A percentile compares a stretch with the other conserved stretches of the same genome.
Evolutionary conservation across 1,284 basidiomycete species (phyloP).

Genomic region (Ustilago crameri): DNA sequence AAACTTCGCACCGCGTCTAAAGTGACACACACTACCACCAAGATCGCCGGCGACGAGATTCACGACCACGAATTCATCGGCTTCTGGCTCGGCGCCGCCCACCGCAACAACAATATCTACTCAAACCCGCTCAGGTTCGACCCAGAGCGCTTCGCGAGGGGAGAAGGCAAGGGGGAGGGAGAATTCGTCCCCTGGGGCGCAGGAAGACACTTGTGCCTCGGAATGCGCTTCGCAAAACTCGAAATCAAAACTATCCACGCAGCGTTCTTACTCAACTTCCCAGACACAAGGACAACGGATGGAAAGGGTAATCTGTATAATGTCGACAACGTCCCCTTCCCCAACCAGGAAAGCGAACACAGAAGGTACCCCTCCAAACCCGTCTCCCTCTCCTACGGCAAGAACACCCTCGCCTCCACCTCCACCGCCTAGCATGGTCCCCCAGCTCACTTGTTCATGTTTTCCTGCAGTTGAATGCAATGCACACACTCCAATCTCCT

Average conservation of each 20-base stretch:
- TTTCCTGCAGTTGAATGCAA: no score
- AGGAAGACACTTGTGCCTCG: constrained; percentile 47
- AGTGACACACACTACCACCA: constrained; percentile 17
- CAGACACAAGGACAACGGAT: constrained; percentile 17
- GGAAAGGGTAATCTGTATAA: constrained; percentile 8
- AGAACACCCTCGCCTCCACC: constrained; percentile 12
- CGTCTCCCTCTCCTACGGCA: constrained; percentile 21
- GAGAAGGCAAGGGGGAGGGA: constrained; percentile 40
- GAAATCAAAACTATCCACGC: constrained; percentile 42
- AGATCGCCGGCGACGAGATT: constrained; percentile 28
- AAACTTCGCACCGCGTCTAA: constrained; percentile 27
- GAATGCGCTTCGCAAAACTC: constrained; percentile 52
- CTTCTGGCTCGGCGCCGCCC: constrained; percentile 45
- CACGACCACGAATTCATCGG: constrained; percentile 32
- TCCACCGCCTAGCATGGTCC: constrained; percentile 1
- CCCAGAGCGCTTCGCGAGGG: constrained; percentile 37
- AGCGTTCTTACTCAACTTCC: constrained; percentile 39
- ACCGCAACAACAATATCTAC: constrained; percentile 46
- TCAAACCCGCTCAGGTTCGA: constrained; percentile 40
- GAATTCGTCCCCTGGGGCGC: constrained; percentile 54
- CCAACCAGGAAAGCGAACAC: constrained; percentile 47
- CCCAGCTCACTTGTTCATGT: no score
- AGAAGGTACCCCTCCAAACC: constrained; percentile 39
- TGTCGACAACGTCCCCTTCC: constrained; percentile 17
- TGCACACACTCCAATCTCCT: not conserved